Base-by-base conservation (phyloP, 2,329 filamentous ascomycete genomes). In the Aspergillus costaricaensis region DNA sequence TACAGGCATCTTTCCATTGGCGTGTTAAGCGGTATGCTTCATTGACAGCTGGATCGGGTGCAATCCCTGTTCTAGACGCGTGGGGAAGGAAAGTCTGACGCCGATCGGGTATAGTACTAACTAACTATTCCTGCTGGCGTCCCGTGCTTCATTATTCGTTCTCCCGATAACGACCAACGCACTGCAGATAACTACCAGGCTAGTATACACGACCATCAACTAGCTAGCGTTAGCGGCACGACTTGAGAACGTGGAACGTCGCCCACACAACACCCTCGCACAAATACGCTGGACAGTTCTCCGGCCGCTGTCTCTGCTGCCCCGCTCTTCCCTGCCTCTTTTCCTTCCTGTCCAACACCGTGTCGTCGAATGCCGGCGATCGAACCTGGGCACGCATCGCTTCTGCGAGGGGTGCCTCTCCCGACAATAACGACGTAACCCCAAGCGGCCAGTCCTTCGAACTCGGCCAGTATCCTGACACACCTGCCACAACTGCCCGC, bases 371-470 rank as follows among this genome's bases (percentile, higher is more conserved):
- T 70, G 68, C 67, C 58, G 64, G 55, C 58, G 56, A 62, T 60
- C 62, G 58, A 57, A 63, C 51, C 56, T 65, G 62, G 68, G 68
- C 68, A 67, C 67, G 59, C 67, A 64, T 69, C 68, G 68, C 68
- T 56, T 62, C 67, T 63, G 67, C 66, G 62, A 69, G 67, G 57
- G 58, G 66, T 69, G 66, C 66, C 66, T 67, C 62, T 50, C 30
- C 55, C 23, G 39, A 60, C 58, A 36, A 62, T 55, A 21, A 57
- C 60, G 36, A 61, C 59, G 36, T 64, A 44, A 62, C 43, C 53
- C 58, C 48, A 47, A 48, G 27, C 68, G 67, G 67, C 66, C 66
- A 71, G 63, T 70, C 68, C 56, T 72, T 77, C 60, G 74, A 77
- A 63, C 74, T 77, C 59, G 68, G 66, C 65, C 63, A 69, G 15